These are phyloP conservation scores for Extremus antarcticus DNA, from an alignment of 495 filamentous ascomycete species.

Conservation along the genomic window DNA sequence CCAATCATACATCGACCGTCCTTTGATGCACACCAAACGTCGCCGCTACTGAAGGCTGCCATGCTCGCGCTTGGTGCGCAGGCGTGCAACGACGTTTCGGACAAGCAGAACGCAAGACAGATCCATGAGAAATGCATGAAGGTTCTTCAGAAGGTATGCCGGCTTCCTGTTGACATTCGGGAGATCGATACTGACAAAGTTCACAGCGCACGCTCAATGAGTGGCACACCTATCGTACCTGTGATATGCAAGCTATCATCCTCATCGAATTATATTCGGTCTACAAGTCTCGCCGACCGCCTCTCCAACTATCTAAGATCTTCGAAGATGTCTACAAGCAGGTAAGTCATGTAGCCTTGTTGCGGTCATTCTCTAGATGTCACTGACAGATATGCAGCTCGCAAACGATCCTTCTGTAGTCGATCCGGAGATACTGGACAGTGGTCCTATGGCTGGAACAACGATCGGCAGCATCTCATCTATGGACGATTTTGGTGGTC, in stretches of 20 bases:
- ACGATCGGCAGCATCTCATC: background rate
- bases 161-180: background rate
- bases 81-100: slow-evolving; percentile 26
- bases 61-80: slow-evolving; percentile 36
- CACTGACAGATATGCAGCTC: slow-evolving; percentile 10
- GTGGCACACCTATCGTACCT: slow-evolving; percentile 21
- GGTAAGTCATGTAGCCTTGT: background rate
- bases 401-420: slow-evolving; percentile 16
- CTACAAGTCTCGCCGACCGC: slow-evolving; percentile 25
- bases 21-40: slow-evolving; percentile 23
- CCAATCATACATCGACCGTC: slow-evolving; percentile 34
- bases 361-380: background rate
- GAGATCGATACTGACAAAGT: slow-evolving; percentile 1
- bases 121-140: slow-evolving; percentile 32
- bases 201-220: slow-evolving; percentile 17
- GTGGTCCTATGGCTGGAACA: background rate
- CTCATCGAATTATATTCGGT: slow-evolving; percentile 28
- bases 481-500: background rate
- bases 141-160: slow-evolving; percentile 29
- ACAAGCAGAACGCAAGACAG: slow-evolving; percentile 28
- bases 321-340: slow-evolving; percentile 24
- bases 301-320: slow-evolving; percentile 21
- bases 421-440: background rate
- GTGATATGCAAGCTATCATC: slow-evolving; percentile 27
- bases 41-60: slow-evolving; percentile 31